Evolutionary conservation across 345 rosid species (phyloP), one percentile per base, ranked within the genome.

Genomic region (Sonneratia alba): DNA sequence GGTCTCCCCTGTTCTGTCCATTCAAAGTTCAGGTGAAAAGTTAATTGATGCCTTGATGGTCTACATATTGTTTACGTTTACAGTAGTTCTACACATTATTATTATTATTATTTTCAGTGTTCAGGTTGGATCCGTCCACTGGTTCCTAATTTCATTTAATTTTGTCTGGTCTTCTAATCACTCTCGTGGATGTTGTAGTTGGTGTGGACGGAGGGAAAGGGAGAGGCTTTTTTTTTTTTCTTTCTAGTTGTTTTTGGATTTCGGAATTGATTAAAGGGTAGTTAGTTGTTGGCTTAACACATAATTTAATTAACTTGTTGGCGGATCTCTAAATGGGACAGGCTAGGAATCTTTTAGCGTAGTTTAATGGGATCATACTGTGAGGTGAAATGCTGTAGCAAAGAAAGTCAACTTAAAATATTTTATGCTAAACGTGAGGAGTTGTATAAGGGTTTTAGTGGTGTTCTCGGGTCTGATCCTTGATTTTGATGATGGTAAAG

Each of bases 11-110:
- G 88, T 85, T 51, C 69, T 84, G 49, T 89, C 91, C 14, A 79
- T 87, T 69, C 95, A 89, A 77, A 86, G 89, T 74, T 81, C 91
- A 77, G 95, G 91, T 89, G 70, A 59, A 67, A 14, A 14, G n/a
- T 24, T 24, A 42, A 27, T 32, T 71, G 34, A 27, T 42, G 21
- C 45, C 59, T 7, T 18, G 42, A 66, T 22, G 24, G 66, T 56
- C 53, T 15, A 63, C 71, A 74, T 22, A 55, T 19, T 73, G 32
- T 45, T 19, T 40, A 7, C 43, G 10, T 22, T 75, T 9, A 37
- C 36, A 37, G 70, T 72, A 40, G 62, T 49, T 59, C 55, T 55
- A 61, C 69, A 36, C 68, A 36, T 37, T 36, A 42, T 36, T 3
- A 21, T 16, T 14, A 7, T 36, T 37, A 32, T 64, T 6, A 40